Percentiles rank a stretch among this genome's conserved stretches.
These are phyloP conservation scores for Sporothrix luriei DNA, from an alignment of 2,329 filamentous ascomycete genomes.

Conservation along the genomic window DNA sequence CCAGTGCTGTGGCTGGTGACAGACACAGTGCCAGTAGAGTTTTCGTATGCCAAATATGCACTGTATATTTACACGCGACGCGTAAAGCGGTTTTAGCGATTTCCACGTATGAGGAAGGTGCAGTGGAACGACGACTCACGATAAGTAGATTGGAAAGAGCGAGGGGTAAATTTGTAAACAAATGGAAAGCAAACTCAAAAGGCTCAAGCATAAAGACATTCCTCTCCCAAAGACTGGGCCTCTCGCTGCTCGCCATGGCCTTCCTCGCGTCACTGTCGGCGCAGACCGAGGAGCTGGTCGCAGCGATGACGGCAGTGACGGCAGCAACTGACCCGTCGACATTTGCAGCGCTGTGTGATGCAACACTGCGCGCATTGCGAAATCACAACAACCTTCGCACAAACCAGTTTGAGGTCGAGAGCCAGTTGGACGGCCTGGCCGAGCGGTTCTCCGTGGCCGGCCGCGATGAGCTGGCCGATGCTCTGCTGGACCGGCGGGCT, in stretches of 20 bases:
- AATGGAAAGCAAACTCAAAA: background rate
- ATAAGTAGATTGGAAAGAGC: background rate
- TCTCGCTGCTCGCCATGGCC: conserved; percentile 59
- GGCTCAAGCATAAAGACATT: background rate
- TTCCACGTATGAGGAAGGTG: background rate
- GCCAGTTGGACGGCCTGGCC: conserved; percentile 69
- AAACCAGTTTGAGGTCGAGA: conserved; percentile 73
- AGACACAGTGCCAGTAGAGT: background rate
- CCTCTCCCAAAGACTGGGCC: too few relatives aligned
- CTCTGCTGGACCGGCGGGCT: conserved; percentile 53
- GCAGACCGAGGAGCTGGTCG: conserved; percentile 72
- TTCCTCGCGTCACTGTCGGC: conserved; percentile 65
- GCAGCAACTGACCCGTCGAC: conserved; percentile 39
- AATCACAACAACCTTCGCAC: conserved; percentile 64
- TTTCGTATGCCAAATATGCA: background rate
- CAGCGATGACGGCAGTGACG: conserved; percentile 58
- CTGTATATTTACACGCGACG: conserved; percentile 25
- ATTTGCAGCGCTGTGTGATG: conserved; percentile 53
- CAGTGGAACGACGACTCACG: background rate
- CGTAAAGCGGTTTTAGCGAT: conserved; percentile 28
- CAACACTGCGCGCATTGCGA: conserved; percentile 55
- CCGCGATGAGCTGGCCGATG: conserved; percentile 76
- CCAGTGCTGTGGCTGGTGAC: conserved; percentile 1
- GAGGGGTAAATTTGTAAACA: too few relatives aligned
- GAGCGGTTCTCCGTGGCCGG: conserved; percentile 84